Evolutionary conservation across 116 monocot species (phyloP), one percentile per base, ranked within the genome.

Genomic region (Cymodocea nodosa): DNA sequence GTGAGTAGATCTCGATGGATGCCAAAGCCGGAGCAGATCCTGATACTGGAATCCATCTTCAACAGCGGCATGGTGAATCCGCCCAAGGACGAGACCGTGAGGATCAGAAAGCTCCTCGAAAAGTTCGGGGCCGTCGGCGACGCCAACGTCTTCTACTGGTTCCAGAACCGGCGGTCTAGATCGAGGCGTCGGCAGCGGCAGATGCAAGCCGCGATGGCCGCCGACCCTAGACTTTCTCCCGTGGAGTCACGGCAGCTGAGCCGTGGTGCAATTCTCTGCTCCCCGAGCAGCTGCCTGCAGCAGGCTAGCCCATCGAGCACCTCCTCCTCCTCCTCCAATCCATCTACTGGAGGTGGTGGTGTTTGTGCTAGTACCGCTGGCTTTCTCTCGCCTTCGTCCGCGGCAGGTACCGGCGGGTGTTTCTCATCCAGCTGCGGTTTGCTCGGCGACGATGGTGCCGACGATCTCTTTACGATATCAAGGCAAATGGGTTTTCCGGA

Each of bases 81-180:
- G 0, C 78, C 97, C 15, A 97, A 90, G 74, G 91, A 87, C 7
- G 91, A 97, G 76, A 97, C 97, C 0, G 87, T 88, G 15, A 70
- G 85, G 68, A 97, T 90, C 65, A 79, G 97, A 13, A 85, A 82
- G 75, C 80, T 90, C 11, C 88, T 97, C 2, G 85, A 97, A 73
- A 79, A 82, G 70, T 97, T 85, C 58, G 97, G 97, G 15, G 19
- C 87, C 2, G 97, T 97, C 62, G 97, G 97, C 0, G 97, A 97
- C 48, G 97, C 91, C 51, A 97, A 90, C 73, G 97, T 97, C 44
- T 97, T 97, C 79, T 97, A 97, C 84, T 97, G 97, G 97, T 97
- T 97, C 75, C 97, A 97, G 74, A 97, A 97, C 85, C 71, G 97
- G 18, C 85, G 97, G 18, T 97, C 97, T 9, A 67, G 97, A 53